Conservation (phyloP, 139 green algal species). For the Volvox reticuliferus region DNA sequence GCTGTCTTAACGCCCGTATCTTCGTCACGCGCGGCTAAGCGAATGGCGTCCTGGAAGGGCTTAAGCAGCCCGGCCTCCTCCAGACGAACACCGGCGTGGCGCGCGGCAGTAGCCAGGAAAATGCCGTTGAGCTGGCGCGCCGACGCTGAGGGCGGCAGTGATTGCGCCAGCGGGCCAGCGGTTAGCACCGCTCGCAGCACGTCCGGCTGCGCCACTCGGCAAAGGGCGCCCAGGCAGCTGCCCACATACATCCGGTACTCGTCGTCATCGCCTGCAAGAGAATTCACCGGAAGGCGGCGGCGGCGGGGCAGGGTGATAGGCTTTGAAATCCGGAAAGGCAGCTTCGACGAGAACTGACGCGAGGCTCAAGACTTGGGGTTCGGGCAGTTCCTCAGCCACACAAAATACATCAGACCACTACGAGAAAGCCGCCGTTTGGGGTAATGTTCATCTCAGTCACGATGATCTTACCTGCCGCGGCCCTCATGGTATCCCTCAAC, state of each 20-base stretch:
- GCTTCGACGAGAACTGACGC: no score
- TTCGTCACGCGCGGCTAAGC: conserved; percentile 58
- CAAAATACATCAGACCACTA: neutral
- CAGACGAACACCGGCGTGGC: conserved; percentile 34
- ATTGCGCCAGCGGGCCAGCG: conserved; percentile 53
- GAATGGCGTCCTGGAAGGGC: conserved; percentile 47
- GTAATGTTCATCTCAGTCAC: no score
- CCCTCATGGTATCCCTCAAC: conserved; percentile 35
- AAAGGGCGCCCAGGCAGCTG: conserved; percentile 43
- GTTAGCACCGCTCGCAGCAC: conserved; percentile 49
- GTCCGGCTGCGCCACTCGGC: conserved; percentile 39
- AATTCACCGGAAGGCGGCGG: no score
- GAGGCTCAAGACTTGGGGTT: no score
- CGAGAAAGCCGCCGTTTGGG: no score
- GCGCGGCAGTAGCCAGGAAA: conserved; percentile 46
- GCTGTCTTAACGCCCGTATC: conserved; percentile 68
- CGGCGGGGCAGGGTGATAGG: no score
- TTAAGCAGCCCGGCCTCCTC: conserved; percentile 54
- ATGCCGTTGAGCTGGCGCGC: conserved; percentile 41
- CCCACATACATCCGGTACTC: conserved; percentile 44
- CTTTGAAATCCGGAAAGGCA: no score
- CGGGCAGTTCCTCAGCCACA: neutral
- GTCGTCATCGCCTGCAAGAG: conserved; percentile 28
- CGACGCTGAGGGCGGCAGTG: neutral
- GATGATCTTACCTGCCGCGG: neutral